Percentiles rank a stretch among this genome's conserved stretches.
phyloP scores from a whole-genome alignment of 2,329 filamentous ascomycete genomes.

The Cercospora sp. region DNA sequence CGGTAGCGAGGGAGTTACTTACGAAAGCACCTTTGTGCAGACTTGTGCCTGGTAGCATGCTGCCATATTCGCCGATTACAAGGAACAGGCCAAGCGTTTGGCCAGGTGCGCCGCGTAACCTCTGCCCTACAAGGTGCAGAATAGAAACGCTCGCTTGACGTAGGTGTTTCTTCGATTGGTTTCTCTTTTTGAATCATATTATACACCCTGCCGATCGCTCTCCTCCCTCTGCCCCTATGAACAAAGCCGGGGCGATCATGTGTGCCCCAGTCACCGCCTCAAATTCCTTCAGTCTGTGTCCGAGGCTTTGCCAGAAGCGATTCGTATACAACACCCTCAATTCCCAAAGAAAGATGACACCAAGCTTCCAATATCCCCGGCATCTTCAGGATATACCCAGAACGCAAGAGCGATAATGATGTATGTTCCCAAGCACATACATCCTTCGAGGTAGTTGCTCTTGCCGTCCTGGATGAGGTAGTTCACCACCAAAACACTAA shows the following conservation, averaged over 20 bases:
- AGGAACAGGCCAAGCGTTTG: not conserved
- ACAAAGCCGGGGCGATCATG: not conserved
- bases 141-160: not conserved
- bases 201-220: not conserved
- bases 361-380: conserved; percentile 25
- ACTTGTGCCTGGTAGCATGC: not conserved
- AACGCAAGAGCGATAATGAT: conserved; percentile 62
- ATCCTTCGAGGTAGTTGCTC: conserved; percentile 83
- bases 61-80: not conserved
- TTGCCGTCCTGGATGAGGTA: conserved; percentile 82
- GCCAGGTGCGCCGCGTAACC: not conserved
- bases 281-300: not conserved
- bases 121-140: not conserved
- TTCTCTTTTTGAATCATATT: not conserved
- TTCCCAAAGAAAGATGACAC: conserved; percentile 23
- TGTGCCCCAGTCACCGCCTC: not conserved
- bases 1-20: not conserved
- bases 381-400: conserved; percentile 55
- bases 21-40: not conserved
- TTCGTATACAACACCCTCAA: conserved; percentile 7
- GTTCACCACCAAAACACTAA: conserved; percentile 82
- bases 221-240: not conserved
- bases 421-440: conserved; percentile 58
- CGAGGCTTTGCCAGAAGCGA: not conserved
- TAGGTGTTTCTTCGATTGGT: not conserved